Percentiles rank a stretch among this genome's conserved stretches.
These are phyloP conservation scores for Leccinum fibrillosum DNA, from an alignment of 768 basidiomycete species.

Conservation along the genomic window DNA sequence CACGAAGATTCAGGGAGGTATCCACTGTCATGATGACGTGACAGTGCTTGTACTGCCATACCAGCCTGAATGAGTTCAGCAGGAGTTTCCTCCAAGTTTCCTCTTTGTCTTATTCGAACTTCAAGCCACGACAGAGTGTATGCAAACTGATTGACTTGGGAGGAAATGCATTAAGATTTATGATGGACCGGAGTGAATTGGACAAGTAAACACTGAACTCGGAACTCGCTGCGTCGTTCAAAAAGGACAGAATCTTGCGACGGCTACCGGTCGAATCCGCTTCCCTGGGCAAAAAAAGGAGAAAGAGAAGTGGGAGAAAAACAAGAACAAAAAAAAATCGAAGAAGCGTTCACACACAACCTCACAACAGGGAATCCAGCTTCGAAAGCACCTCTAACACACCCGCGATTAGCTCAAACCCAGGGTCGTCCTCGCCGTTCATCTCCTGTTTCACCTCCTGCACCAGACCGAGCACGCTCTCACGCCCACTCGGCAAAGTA, in stretches of 20 bases:
- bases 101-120: neutral
- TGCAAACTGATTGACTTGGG: neutral
- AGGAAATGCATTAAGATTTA: neutral
- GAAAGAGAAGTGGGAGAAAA: neutral
- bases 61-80: too few relatives aligned
- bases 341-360: conserved; percentile 4
- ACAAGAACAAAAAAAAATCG: neutral
- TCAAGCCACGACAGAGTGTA: neutral
- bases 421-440: conserved; percentile 71
- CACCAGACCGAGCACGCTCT: conserved; percentile 71
- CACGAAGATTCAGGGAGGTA: too few relatives aligned
- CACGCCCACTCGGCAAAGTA: conserved; percentile 49
- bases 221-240: neutral
- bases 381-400: conserved; percentile 92
- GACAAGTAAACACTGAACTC: neutral
- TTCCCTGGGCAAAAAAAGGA: neutral
- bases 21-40: too few relatives aligned
- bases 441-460: conserved; percentile 73
- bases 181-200: neutral
- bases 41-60: too few relatives aligned
- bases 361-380: conserved; percentile 63
- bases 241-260: neutral
- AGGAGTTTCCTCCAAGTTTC: too few relatives aligned
- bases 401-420: conserved; percentile 88
- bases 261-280: neutral